Conservation (phyloP, 2,329 filamentous ascomycete species). For the Cordyceps tenuipes region DNA sequence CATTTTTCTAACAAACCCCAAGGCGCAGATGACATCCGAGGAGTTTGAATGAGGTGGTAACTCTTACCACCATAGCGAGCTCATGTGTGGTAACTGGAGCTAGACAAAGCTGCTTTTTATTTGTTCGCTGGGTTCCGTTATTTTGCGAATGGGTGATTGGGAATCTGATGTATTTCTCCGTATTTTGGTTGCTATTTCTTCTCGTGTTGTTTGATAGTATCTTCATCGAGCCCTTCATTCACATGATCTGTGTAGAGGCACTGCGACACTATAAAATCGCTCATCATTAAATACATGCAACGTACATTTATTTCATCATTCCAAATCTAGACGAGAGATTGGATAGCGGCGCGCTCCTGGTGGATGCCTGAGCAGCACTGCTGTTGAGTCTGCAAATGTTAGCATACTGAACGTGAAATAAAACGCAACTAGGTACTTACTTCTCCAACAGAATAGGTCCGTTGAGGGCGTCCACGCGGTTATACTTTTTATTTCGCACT, state of each 20-base stretch:
- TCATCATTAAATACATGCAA: slow-evolving; percentile 11
- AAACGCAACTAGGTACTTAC: slow-evolving; percentile 35
- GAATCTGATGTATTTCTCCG: not conserved
- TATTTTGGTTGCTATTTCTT: not conserved
- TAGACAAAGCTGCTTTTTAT: not conserved
- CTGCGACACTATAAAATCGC: not conserved
- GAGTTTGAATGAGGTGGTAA: slow-evolving; percentile 33
- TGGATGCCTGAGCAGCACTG: slow-evolving; percentile 48
- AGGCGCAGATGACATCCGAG: slow-evolving; percentile 38
- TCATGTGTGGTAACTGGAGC: not conserved
- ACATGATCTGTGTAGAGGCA: not conserved
- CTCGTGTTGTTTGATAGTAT: not conserved
- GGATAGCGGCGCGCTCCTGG: slow-evolving; percentile 55
- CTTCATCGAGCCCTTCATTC: not conserved
- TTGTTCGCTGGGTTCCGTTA: not conserved
- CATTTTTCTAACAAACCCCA: slow-evolving; percentile 13
- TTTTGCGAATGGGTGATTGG: not conserved
- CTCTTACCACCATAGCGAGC: not conserved
- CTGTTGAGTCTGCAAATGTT: slow-evolving; percentile 47
- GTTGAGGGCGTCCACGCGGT: slow-evolving; percentile 83
- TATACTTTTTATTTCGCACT: slow-evolving; percentile 85
- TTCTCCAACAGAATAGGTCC: slow-evolving; percentile 89
- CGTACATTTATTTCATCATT: slow-evolving; percentile 40
- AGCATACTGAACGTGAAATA: slow-evolving; percentile 13
- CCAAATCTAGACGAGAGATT: slow-evolving; percentile 71